phyloP scores from a whole-genome alignment of 1,284 basidiomycete genomes.

The Moesziomyces parantarcticus region DNA sequence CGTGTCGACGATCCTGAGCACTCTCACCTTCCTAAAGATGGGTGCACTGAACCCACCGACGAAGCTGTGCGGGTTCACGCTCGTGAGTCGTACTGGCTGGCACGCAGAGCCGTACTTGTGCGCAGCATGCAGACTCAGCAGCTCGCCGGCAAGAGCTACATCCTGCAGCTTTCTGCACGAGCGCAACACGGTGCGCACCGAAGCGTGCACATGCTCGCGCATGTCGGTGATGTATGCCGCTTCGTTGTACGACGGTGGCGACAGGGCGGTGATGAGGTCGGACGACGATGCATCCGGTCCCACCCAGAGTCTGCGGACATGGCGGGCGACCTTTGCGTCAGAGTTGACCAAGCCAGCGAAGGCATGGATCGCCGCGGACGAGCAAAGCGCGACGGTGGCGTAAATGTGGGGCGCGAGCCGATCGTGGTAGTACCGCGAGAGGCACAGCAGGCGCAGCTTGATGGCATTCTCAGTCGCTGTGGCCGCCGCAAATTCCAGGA shows the following conservation, averaged over 20 bases:
- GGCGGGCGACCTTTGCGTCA: conserved; percentile 40
- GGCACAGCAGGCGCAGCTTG: conserved; percentile 36
- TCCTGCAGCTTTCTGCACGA: conserved; percentile 58
- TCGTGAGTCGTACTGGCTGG: conserved; percentile 57
- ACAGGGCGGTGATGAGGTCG: conserved; percentile 58
- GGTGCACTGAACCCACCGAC: conserved; percentile 61
- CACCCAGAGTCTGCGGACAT: conserved; percentile 58
- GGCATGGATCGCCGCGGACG: conserved; percentile 31
- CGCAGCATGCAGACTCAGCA: conserved; percentile 54
- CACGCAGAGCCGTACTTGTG: conserved; percentile 62
- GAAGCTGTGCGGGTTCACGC: conserved; percentile 65
- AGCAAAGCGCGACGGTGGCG: conserved; percentile 32
- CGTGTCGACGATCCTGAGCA: conserved; percentile 57
- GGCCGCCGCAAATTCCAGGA: conserved; percentile 37
- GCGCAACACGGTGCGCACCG: conserved; percentile 52
- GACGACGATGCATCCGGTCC: conserved; percentile 54
- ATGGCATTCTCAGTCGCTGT: conserved; percentile 10
- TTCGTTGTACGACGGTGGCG: conserved; percentile 50
- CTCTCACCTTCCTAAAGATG: conserved; percentile 57
- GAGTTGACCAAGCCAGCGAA: conserved; percentile 44
- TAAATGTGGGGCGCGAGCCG: conserved; percentile 47
- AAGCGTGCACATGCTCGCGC: conserved; percentile 40
- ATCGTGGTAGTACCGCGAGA: conserved; percentile 36
- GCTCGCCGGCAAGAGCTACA: conserved; percentile 60
- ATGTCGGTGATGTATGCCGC: conserved; percentile 41